Percentiles rank a stretch among this genome's conserved stretches.
These are phyloP conservation scores for Cladosporium sp. DNA, from an alignment of 2,329 filamentous ascomycete species.

Conservation along the genomic window DNA sequence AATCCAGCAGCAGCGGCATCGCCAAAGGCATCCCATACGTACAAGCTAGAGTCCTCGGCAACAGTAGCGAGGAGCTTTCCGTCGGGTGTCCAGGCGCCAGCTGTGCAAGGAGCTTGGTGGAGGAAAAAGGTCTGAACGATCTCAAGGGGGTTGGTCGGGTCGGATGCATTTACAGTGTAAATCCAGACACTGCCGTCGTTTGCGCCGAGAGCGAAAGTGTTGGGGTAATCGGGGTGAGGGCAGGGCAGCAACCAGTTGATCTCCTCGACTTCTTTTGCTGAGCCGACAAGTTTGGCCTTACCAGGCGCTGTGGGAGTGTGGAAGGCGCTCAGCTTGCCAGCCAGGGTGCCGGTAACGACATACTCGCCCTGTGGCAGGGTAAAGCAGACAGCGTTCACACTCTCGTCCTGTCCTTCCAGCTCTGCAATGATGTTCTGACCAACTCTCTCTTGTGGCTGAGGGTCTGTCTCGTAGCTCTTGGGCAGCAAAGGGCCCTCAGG, in stretches of 20 bases:
- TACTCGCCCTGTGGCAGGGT: slow-evolving; percentile 79
- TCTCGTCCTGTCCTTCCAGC: slow-evolving; percentile 88
- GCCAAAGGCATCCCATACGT: slow-evolving; percentile 90
- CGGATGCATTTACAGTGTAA: slow-evolving; percentile 72
- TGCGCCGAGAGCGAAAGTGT: slow-evolving; percentile 82
- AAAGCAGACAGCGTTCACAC: slow-evolving; percentile 80
- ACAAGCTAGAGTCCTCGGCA: slow-evolving; percentile 80
- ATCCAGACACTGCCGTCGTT: slow-evolving; percentile 94
- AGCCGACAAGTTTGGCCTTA: slow-evolving; percentile 59
- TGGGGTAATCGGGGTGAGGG: slow-evolving; percentile 66
- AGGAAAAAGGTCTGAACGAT: slow-evolving; percentile 91
- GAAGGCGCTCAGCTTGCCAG: slow-evolving; percentile 69
- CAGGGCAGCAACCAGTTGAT: slow-evolving; percentile 85
- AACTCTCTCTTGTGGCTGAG: slow-evolving; percentile 53
- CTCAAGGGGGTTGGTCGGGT: slow-evolving; percentile 60
- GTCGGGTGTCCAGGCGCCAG: slow-evolving; percentile 85
- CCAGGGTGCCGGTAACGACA: slow-evolving; percentile 79
- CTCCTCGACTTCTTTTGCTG: slow-evolving; percentile 86
- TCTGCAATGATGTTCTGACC: slow-evolving; percentile 64
- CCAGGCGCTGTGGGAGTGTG: slow-evolving; percentile 23
- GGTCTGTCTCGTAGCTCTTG: slow-evolving; percentile 66
- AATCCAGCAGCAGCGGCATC: slow-evolving; percentile 64
- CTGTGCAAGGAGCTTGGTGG: slow-evolving; percentile 80
- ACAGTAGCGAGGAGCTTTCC: slow-evolving; percentile 84
- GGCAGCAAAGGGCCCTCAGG: slow-evolving; percentile 63